phyloP scores from a whole-genome alignment of 495 filamentous ascomycete species.

The Delitschia confertaspora region DNA sequence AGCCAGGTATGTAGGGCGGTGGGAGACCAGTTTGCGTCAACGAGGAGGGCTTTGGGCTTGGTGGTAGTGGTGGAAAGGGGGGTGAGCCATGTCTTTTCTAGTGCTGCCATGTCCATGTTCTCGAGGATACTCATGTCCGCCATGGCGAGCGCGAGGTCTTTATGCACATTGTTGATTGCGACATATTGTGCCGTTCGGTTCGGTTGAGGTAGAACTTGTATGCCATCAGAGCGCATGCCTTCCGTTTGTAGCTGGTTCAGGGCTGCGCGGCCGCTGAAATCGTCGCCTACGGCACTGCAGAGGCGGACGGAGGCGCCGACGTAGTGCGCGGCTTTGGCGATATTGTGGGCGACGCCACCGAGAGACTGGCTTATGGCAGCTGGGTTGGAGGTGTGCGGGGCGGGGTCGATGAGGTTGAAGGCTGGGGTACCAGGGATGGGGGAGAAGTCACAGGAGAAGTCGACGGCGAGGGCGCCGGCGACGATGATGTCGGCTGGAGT shows the following conservation, averaged over 20 bases:
- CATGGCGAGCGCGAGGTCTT: constrained; percentile 78
- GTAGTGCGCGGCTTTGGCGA: constrained; percentile 67
- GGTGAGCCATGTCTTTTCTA: constrained; percentile 16
- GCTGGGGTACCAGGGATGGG: constrained; percentile 34
- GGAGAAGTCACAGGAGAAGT: constrained; percentile 72
- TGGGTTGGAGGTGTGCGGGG: constrained; percentile 77
- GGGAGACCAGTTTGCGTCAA: constrained; percentile 76
- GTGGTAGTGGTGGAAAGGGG: constrained; percentile 5
- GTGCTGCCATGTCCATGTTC: constrained; percentile 26
- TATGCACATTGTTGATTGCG: constrained; percentile 72
- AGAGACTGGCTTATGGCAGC: constrained; percentile 68
- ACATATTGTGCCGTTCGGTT: constrained; percentile 80
- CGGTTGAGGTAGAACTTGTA: constrained; percentile 47
- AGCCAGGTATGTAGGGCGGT: constrained; percentile 55
- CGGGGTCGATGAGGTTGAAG: constrained; percentile 38
- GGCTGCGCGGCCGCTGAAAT: constrained; percentile 65
- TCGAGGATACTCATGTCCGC: constrained; percentile 89
- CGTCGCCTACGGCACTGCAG: constrained; percentile 67
- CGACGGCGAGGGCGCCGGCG: constrained; percentile 80
- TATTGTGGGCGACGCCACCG: constrained; percentile 92
- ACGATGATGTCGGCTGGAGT: constrained; percentile 59
- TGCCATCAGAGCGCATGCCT: constrained; percentile 55
- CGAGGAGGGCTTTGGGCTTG: constrained; percentile 59
- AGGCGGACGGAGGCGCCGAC: constrained; percentile 52
- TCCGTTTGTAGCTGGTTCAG: constrained; percentile 50